phyloP scores from a whole-genome alignment of 148 eudicot species.

The Rhododendron ferrugineum region DNA sequence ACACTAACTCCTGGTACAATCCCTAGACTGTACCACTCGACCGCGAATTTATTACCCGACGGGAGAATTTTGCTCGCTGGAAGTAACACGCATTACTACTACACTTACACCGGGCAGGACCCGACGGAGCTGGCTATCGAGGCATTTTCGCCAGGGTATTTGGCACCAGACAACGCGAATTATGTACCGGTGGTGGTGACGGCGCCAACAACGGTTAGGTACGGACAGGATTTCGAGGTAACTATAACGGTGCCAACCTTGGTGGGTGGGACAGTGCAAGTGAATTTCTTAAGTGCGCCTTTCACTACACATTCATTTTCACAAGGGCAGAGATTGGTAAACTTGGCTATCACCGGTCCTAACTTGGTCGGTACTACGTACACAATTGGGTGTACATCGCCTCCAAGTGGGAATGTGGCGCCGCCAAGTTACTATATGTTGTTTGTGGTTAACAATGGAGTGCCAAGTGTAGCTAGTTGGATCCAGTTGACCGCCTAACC shows the following conservation, averaged over 20 bases:
- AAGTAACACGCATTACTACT: constrained; percentile 79
- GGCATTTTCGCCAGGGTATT: constrained; percentile 81
- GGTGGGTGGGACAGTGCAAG: constrained; percentile 48
- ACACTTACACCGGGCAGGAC: constrained; percentile 35
- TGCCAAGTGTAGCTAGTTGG: constrained; percentile 82
- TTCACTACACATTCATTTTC: constrained; percentile 91
- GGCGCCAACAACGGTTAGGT: constrained; percentile 35
- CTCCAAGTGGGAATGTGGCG: constrained; percentile 58
- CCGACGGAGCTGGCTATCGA: constrained; percentile 80
- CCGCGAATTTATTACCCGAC: constrained; percentile 82
- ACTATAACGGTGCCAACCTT: constrained; percentile 38
- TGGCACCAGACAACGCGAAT: constrained; percentile 47
- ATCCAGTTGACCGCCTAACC: constrained; percentile 26
- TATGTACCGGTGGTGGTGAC: constrained; percentile 38
- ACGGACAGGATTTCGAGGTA: constrained; percentile 46
- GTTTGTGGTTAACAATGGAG: constrained; percentile 76
- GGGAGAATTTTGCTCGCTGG: constrained; percentile 82
- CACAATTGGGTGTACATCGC: constrained; percentile 50
- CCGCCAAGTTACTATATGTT: constrained; percentile 91
- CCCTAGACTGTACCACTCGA: constrained; percentile 86
- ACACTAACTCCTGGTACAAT: constrained; percentile 56
- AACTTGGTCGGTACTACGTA: constrained; percentile 29
- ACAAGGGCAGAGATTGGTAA: constrained; percentile 84
- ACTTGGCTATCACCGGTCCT: constrained; percentile 36
- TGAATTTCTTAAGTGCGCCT: constrained; percentile 77